A percentile compares a stretch with the other conserved stretches of the same genome.
Conservation (phyloP, 1,139 yeast species). For the Yamadazyma aaseri region DNA sequence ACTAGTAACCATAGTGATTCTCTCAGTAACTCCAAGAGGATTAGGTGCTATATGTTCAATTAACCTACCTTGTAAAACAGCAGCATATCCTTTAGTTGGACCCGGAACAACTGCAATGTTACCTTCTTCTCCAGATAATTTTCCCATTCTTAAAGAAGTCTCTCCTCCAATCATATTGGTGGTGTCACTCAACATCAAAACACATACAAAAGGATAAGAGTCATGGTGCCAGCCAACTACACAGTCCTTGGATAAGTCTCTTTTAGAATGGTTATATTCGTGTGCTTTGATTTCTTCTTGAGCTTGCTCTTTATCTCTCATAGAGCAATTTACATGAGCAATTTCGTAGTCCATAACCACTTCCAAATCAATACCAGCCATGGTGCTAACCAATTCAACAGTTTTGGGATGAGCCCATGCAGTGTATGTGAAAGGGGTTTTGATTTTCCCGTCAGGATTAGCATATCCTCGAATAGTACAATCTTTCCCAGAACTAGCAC, state of each 20-base stretch:
- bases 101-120: slow-evolving; percentile 48
- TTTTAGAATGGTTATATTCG: slow-evolving; percentile 9
- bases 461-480: slow-evolving; percentile 50
- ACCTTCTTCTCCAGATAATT: slow-evolving; percentile 20
- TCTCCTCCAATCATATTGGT: slow-evolving; percentile 59
- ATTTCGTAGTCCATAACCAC: slow-evolving; percentile 54
- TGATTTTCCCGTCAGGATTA: slow-evolving; percentile 25
- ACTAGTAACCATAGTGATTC: slow-evolving; percentile 52
- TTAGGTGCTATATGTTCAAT: slow-evolving; percentile 57
- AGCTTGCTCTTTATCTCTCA: slow-evolving; percentile 33
- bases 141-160: slow-evolving; percentile 50
- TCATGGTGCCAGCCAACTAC: slow-evolving; percentile 61
- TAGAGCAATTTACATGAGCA: slow-evolving; percentile 49
- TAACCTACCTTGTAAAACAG: slow-evolving; percentile 54
- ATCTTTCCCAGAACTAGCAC: slow-evolving; percentile 42
- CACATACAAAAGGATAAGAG: slow-evolving; percentile 63
- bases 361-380: slow-evolving; percentile 58
- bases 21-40: slow-evolving; percentile 51
- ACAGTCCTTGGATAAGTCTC: slow-evolving; percentile 34
- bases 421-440: slow-evolving; percentile 44
- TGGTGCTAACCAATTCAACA: slow-evolving; percentile 43
- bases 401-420: slow-evolving; percentile 62
- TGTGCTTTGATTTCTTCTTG: slow-evolving; percentile 15
- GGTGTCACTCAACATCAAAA: slow-evolving; percentile 58
- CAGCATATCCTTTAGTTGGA: slow-evolving; percentile 55